These are phyloP conservation scores for Kurtzmaniella fragi DNA, from an alignment of 805 yeast genomes.

Conservation along the genomic window DNA sequence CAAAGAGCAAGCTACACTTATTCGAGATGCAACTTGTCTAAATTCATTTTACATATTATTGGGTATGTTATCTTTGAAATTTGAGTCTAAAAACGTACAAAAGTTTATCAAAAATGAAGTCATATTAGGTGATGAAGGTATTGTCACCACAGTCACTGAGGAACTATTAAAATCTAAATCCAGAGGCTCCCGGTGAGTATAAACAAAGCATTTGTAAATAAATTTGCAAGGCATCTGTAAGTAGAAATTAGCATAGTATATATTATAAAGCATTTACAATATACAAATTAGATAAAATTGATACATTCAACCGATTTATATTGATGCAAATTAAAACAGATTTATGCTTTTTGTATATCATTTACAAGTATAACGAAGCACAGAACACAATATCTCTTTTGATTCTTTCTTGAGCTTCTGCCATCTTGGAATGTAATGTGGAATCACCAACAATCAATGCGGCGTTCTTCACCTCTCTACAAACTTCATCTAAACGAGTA, in stretches of 20 bases:
- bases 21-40: constrained; percentile 19
- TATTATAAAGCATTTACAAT: neutral
- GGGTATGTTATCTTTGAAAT: constrained; percentile 28
- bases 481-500: constrained; percentile 88
- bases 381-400: constrained; percentile 97
- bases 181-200: too few species aligned
- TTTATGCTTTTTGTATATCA: neutral
- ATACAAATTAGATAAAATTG: neutral
- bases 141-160: constrained; percentile 14
- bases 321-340: neutral
- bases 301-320: neutral
- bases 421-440: constrained; percentile 82
- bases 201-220: neutral
- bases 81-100: constrained; percentile 18
- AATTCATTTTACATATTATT: constrained; percentile 36
- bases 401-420: constrained; percentile 87
- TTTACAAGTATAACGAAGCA: constrained; percentile 80
- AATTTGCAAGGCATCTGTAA: too few species aligned
- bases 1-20: constrained; percentile 7
- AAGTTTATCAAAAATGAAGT: constrained; percentile 16
- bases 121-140: constrained; percentile 25
- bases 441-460: constrained; percentile 94
- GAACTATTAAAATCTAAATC: constrained; percentile 2
- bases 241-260: too few species aligned
- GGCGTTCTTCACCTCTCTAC: constrained; percentile 91